Evolutionary conservation across 805 yeast genomes (phyloP).

Genomic region (Hanseniaspora mollemarum): DNA sequence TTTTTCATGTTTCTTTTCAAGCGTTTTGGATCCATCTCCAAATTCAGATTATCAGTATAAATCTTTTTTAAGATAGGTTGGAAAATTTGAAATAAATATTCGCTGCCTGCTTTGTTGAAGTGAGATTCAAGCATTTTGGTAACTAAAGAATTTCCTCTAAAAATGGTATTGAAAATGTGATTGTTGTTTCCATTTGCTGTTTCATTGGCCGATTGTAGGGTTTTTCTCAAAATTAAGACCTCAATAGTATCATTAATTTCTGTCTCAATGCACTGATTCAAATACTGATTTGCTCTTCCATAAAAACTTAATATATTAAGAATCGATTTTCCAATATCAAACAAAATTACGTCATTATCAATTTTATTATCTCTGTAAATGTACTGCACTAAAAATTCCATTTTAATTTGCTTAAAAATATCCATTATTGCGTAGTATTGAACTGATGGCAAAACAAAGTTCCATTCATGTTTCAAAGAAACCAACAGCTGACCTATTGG

Average conservation of each 20-base stretch:
- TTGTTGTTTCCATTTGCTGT: conserved; percentile 22
- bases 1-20: conserved; percentile 31
- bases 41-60: conserved; percentile 39
- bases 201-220: not conserved
- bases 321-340: conserved; percentile 45
- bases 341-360: conserved; percentile 24
- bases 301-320: conserved; percentile 49
- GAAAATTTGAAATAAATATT: conserved; percentile 59
- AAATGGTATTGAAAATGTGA: conserved; percentile 47
- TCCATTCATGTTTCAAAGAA: conserved; percentile 28
- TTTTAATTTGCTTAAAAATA: conserved; percentile 44
- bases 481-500: conserved; percentile 4
- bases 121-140: conserved; percentile 72
- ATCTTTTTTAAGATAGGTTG: conserved; percentile 55
- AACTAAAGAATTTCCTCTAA: conserved; percentile 75
- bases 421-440: conserved; percentile 10
- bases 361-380: conserved; percentile 17
- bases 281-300: conserved; percentile 60
- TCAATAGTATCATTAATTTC: conserved; percentile 41
- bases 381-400: conserved; percentile 42
- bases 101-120: conserved; percentile 66
- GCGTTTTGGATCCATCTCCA: conserved; percentile 74
- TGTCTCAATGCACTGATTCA: conserved; percentile 51
- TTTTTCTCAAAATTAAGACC: conserved; percentile 20
- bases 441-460: conserved; percentile 48